Evolutionary conservation across 192 early-diverging fungal genomes (phyloP), one percentile per base, ranked within the genome.

Genomic region (Coemansia pectinata): DNA sequence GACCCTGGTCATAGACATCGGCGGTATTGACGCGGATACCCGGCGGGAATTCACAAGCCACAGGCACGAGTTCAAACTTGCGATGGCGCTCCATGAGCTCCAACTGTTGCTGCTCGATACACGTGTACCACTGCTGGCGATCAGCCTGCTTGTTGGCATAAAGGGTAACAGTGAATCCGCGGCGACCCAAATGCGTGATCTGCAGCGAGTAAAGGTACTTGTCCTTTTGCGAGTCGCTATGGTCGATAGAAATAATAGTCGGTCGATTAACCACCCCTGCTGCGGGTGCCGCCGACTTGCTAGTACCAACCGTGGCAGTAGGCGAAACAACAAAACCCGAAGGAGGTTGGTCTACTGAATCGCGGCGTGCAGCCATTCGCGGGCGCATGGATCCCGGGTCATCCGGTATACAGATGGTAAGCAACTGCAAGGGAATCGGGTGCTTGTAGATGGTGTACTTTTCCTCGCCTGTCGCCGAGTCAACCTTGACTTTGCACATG

Each of bases 401-500:
- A 57, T 91, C 90, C n/a, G 82, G 84, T 19, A 78, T 83, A 47
- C 81, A 85, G 23, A 92, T 77, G 0, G 86, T 86, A 23, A 96
- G 83, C 39, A 95, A 72, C 66, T 91, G 89, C 57, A 95, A 74
- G 31, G 92, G 94, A 14, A 97, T 92, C n/a, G 94, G 93, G 70
- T 91, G 85, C 77, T 85, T 77, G 69, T 74, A 85, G 17, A 72
- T 80, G 17, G 74, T 74, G 72, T 83, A 85, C 47, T 79, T 72
- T 31, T 79, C 89, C 63, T 88, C 85, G 42, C 89, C 89, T 4
- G 82, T 77, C 41, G 87, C 81, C 64, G 85, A 77, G 40, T 86
- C 83, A 15, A 76, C 81, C 73, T 90, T 94, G 62, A 81, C 77
- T 67, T 90, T 92, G 64, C 90, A 88, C 71, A 93, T 84, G 31